A percentile compares a stretch with the other conserved stretches of the same genome.
phyloP scores from a whole-genome alignment of 208 protist genomes.

The Leishmania arabica region DNA sequence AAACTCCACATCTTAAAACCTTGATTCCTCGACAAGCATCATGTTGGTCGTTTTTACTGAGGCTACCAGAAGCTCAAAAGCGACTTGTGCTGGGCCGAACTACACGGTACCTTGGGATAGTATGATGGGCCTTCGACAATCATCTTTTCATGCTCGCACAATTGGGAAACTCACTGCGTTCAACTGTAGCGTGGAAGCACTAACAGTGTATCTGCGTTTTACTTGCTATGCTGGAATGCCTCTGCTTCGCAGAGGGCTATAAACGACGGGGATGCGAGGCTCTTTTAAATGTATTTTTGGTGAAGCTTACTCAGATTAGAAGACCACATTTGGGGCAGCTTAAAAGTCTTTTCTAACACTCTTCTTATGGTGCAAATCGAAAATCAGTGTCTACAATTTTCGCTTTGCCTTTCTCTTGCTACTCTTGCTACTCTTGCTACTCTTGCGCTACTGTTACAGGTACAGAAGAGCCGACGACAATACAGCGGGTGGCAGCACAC shows the following conservation, averaged over 20 bases:
- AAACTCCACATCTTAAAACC: not conserved
- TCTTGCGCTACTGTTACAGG: not conserved
- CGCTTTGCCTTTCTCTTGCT: not conserved
- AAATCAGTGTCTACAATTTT: not conserved
- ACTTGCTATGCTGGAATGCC: not conserved
- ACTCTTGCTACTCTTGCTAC: constrained; percentile 1
- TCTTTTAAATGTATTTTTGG: not conserved
- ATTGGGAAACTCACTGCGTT: not conserved
- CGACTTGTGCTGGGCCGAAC: not conserved
- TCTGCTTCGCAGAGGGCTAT: not conserved
- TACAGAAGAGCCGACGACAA: not conserved
- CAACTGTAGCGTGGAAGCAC: not conserved
- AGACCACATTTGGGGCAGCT: not conserved
- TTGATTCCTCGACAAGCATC: not conserved
- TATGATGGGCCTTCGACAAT: not conserved
- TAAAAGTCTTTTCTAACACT: too few species aligned
- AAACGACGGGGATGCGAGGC: not conserved
- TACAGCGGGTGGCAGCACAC: not conserved
- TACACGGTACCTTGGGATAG: not conserved
- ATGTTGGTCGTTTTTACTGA: not conserved
- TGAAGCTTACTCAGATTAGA: not conserved
- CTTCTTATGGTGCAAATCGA: not conserved
- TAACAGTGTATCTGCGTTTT: too few species aligned
- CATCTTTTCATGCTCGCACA: not conserved
- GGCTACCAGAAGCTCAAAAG: not conserved